Conservation (phyloP, 805 yeast species). For the fission yeast (Schizosaccharomyces pombe) region DNA sequence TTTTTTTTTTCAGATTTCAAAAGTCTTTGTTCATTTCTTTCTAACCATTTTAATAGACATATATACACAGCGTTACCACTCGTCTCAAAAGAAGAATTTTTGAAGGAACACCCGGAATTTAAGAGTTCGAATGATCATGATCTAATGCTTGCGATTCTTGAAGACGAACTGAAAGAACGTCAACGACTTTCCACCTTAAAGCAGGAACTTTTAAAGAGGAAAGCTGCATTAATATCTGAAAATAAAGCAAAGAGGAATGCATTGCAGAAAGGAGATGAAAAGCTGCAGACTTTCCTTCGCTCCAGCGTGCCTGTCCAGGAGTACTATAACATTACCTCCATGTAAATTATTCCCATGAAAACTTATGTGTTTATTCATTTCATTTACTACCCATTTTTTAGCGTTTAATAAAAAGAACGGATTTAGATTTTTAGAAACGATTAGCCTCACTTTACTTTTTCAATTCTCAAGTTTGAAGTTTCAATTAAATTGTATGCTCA, state of each 20-base stretch:
- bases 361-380: not conserved
- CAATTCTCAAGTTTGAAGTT: too few relatives aligned
- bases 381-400: conserved; percentile 11
- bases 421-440: too few relatives aligned
- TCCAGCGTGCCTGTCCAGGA: not conserved
- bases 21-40: too few relatives aligned
- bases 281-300: not conserved
- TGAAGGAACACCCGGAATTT: not conserved
- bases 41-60: too few relatives aligned
- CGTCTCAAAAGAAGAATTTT: not conserved
- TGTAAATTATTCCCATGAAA: not conserved
- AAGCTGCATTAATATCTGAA: not conserved
- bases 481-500: too few relatives aligned
- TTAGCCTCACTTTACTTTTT: too few relatives aligned
- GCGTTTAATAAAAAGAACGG: too few relatives aligned
- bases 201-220: not conserved
- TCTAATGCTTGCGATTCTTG: not conserved
- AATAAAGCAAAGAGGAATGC: not conserved
- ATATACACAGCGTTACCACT: not conserved
- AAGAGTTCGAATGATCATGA: not conserved
- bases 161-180: not conserved
- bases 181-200: not conserved
- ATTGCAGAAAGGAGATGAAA: not conserved
- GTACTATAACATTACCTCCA: not conserved
- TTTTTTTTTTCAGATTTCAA: too few relatives aligned